These are phyloP conservation scores for Kluyveromyces wickerhamii DNA, from an alignment of 805 yeast genomes.

Conservation along the genomic window DNA sequence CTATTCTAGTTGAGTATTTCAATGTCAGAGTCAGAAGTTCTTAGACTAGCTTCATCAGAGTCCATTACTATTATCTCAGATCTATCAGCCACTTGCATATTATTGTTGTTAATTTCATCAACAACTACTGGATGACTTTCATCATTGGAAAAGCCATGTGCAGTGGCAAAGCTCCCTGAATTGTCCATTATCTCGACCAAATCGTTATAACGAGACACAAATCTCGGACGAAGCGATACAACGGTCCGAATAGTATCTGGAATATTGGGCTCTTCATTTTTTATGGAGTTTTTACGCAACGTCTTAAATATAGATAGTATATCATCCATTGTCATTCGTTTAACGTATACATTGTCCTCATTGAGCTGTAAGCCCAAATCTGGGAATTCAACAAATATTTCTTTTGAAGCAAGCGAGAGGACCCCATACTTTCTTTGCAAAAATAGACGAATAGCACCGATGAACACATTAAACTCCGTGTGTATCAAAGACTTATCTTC, in stretches of 20 bases:
- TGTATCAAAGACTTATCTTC: conserved; percentile 6
- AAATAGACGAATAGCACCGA: conserved; percentile 16
- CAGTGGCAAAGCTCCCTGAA: conserved; percentile 24
- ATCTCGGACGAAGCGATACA: conserved; percentile 21
- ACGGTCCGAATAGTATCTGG: conserved; percentile 16
- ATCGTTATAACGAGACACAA: conserved; percentile 29
- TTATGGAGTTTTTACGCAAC: conserved; percentile 20
- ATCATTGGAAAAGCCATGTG: conserved; percentile 27
- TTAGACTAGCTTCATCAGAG: conserved; percentile 15
- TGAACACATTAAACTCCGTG: conserved; percentile 2
- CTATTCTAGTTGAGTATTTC: conserved; percentile 1
- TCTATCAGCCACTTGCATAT: conserved; percentile 3
- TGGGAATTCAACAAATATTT: conserved; percentile 21
- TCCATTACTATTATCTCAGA: conserved; percentile 19
- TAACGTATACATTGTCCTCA: conserved; percentile 30
- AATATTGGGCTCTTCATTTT: conserved; percentile 15
- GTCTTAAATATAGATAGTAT: conserved; percentile 25
- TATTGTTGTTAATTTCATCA: conserved; percentile 18
- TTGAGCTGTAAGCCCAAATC: conserved; percentile 24
- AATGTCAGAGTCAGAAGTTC: conserved; percentile 4
- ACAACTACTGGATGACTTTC: conserved; percentile 26
- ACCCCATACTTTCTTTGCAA: conserved; percentile 19
- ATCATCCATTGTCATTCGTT: conserved; percentile 26
- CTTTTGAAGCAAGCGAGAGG: conserved; percentile 21
- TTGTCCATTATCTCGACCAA: conserved; percentile 29